Conservation (phyloP, 2,329 filamentous ascomycete genomes). For the Ascocoryne sarcoides region DNA sequence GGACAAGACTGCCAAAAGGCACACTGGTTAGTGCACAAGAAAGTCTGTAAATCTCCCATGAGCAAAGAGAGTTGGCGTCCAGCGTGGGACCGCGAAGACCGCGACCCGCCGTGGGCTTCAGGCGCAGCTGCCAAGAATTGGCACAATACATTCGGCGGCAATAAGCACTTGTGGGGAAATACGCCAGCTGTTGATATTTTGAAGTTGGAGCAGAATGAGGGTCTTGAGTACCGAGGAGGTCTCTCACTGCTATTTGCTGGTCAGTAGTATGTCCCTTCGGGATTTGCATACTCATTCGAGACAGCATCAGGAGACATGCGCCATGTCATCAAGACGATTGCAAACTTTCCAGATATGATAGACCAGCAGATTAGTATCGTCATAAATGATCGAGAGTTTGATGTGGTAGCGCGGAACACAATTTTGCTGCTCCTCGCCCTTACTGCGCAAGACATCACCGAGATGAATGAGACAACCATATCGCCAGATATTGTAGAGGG, state of each 20-base stretch:
- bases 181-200: conserved; percentile 14
- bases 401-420: conserved; percentile 14
- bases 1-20: conserved; percentile 8
- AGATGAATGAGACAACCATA: no score
- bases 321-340: conserved; percentile 13
- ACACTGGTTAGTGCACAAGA: conserved; percentile 15
- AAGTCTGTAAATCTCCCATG: conserved; percentile 10
- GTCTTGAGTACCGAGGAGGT: conserved; percentile 8
- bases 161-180: conserved; percentile 16
- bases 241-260: conserved; percentile 14
- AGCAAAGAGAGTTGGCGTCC: conserved; percentile 10
- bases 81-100: conserved; percentile 8
- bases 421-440: conserved; percentile 14
- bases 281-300: no score
- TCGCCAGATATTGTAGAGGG: no score
- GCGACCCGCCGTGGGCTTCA: conserved; percentile 4
- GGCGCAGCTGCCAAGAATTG: no score
- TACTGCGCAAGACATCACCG: neutral
- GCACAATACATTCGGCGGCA: conserved; percentile 7
- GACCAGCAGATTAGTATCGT: conserved; percentile 5
- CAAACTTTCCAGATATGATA: conserved; percentile 4
- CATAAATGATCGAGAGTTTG: conserved; percentile 16
- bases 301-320: conserved; percentile 16
- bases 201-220: conserved; percentile 11
- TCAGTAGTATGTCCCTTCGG: no score